Evolutionary conservation across 2,329 filamentous ascomycete species (phyloP), one percentile per base, ranked within the genome.

Genomic region (Rosellinia necatrix): DNA sequence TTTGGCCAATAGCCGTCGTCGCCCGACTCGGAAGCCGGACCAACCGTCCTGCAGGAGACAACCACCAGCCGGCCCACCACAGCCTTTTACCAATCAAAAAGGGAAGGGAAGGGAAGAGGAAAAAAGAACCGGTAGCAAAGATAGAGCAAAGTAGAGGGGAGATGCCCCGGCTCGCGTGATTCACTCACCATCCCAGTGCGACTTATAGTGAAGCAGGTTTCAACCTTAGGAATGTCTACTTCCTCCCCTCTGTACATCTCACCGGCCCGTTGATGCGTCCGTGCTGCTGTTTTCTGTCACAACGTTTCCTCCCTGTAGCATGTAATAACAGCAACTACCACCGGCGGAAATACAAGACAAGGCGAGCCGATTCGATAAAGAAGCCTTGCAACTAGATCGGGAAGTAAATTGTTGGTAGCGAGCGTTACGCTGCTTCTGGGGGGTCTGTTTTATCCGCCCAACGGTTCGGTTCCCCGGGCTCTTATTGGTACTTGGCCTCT

Each of bases 1-100:
- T 47, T 32, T 55, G 51, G 58, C 58, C 58, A 60, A 60, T 60
- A 46, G 58, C 42, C 49, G 50, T 58, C 41, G 24, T 24, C 17
- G 22, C 25, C 54, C 35, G 42, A 43, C 37, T 57, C 49, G 53
- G 53, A 35, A 42, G 47, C 55, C 58, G 58, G 58, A 19, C 37
- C 44, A 59, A 52, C 48, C 52, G 38, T 42, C 52, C 35, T 58
- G 58, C 54, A 60, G 53, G 49, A 30, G 37, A 48, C 38, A 43
- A 42, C 55, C 53, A 56, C 24, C 12, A 38, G 3, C 21, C 21
- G 42, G 7, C 44, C 43, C 49, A 56, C 48, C 52, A 56, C 24
- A 40, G 15, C n/a, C 10, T 30, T 22, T 30, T 22, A 35, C 25
- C 44, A 22, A 35, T 24, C 24, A n/a, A 15, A 22, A 49, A 34